phyloP scores from a whole-genome alignment of 495 filamentous ascomycete genomes.

The Daldinia grandis region DNA sequence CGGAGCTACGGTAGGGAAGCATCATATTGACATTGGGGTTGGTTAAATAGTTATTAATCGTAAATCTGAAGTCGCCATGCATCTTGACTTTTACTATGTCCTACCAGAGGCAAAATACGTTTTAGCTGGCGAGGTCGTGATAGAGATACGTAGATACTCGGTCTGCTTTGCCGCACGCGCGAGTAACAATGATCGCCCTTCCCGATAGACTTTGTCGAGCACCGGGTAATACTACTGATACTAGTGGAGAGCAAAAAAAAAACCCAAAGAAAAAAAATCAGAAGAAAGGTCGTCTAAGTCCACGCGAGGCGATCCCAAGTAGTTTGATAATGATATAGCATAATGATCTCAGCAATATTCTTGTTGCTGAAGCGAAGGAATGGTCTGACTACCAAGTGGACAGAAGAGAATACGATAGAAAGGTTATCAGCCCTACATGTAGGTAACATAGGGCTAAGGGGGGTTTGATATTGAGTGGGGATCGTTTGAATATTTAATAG shows the following conservation, averaged over 20 bases:
- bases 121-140: slow-evolving; percentile 1
- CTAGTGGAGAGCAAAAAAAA: background rate
- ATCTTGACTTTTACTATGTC: slow-evolving; percentile 18
- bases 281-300: background rate
- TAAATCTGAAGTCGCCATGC: slow-evolving; percentile 36
- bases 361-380: background rate
- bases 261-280: too few relatives aligned
- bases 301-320: background rate
- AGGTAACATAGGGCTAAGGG: slow-evolving; percentile 6
- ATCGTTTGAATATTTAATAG: slow-evolving; percentile 25
- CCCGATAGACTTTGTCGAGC: background rate
- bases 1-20: slow-evolving; percentile 27
- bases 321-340: slow-evolving; percentile 1
- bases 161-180: slow-evolving; percentile 4
- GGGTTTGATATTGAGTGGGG: slow-evolving; percentile 19
- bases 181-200: slow-evolving; percentile 7
- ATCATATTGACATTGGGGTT: slow-evolving; percentile 25
- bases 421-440: slow-evolving; percentile 1
- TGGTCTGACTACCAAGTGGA: background rate
- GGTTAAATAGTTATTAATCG: slow-evolving; percentile 22
- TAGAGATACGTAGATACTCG: background rate
- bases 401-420: background rate
- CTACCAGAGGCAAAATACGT: background rate
- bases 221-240: background rate
- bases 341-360: background rate